Evolutionary conservation across 495 filamentous ascomycete species (phyloP), one percentile per base, ranked within the genome.

Genomic region (Aspergillus leporis): DNA sequence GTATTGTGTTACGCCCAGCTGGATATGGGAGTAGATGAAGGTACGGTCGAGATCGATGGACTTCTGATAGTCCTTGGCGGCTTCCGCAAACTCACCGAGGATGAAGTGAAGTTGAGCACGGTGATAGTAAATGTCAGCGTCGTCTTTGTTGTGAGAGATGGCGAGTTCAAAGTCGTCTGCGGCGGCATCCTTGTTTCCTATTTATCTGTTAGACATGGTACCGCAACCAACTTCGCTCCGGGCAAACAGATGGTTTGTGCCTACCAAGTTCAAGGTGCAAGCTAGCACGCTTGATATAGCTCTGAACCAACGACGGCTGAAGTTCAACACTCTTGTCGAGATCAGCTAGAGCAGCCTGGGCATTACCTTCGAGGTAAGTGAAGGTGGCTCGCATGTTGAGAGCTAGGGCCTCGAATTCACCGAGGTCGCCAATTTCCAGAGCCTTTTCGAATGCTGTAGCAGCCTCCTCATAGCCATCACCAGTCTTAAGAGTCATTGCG

Each of bases 1-100:
- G 78, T 99, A 99, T 76, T 99, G 94, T 47, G 94, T 99, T 41
- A 99, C 94, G 76, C 94, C 94, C 52, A 99, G 90, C 73, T 99
- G 94, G 65, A 99, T 98, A 81, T 98, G 94, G 10, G 94, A 98
- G 82, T 95, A 98, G 78, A 98, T 98, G 75, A 98, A 98, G 55
- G 89, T 87, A 46, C 82, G 78, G 81, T 98, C 94, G 40, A 98
- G 85, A 65, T 98, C 94, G 70, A 98, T 99, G 19, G 94, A 98
- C 77, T 96, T 96, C 70, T 99, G 94, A 76, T 99, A 99, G 74
- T 99, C 94, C 77, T 94, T 96, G 22, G 93, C 92, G 13, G 94
- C 94, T 51, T 95, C 90, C 50, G 87, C 85, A 65, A 96, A 96
- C 74, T 98, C 92, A 21, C 87, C 85, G 52, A 96, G 87, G 71